Percentiles rank a stretch among this genome's conserved stretches.
Evolutionary conservation across 257 asterid genomes (phyloP).

Genomic region (Nicotiana paniculata): DNA sequence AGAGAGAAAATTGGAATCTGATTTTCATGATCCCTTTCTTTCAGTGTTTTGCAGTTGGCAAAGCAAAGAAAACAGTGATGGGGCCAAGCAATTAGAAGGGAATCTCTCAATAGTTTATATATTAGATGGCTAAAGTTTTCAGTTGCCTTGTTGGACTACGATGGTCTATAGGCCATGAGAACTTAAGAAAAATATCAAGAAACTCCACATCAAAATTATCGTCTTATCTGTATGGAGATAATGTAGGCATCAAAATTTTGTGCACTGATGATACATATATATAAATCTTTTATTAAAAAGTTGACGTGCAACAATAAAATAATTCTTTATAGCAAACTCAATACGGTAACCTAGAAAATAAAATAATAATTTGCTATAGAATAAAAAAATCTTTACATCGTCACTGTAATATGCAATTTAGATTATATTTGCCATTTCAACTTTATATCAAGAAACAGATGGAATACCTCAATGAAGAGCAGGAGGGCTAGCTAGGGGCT

Average conservation of each 20-base stretch:
- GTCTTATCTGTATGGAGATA: neutral
- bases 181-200: neutral
- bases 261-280: too few species aligned
- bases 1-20: neutral
- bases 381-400: too few species aligned
- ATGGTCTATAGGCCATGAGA: neutral
- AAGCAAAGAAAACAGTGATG: neutral
- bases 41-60: neutral
- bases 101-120: neutral
- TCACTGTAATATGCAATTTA: too few species aligned
- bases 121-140: neutral
- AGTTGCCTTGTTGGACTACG: neutral
- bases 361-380: too few species aligned
- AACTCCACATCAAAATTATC: neutral
- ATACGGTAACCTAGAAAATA: too few species aligned
- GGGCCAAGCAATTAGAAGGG: too few species aligned
- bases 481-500: neutral
- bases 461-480: conserved; percentile 73
- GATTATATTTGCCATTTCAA: too few species aligned
- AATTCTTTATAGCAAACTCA: too few species aligned
- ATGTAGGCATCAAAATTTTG: neutral
- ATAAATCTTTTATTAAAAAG: too few species aligned
- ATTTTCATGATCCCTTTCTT: conserved; percentile 20
- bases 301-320: too few species aligned
- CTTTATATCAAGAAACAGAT: too few species aligned